Evolutionary conservation across 2,329 filamentous ascomycete species (phyloP).

Genomic region (Diaporthe longicolla): DNA sequence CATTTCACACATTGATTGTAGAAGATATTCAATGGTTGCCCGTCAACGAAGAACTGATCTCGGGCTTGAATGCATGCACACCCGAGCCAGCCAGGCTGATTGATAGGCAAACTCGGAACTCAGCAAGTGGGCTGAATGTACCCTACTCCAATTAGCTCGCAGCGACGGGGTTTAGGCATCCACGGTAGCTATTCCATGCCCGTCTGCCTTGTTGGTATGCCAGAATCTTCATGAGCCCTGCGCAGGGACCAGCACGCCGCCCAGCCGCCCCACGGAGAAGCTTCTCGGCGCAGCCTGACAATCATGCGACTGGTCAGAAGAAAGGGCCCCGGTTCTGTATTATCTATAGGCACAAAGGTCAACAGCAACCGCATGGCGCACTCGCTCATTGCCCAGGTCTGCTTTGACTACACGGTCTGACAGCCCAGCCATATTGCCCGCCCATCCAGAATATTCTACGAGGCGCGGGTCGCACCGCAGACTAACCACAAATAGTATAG

Average conservation of each 20-base stretch:
- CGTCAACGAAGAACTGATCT: not conserved
- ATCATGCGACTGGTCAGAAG: not conserved
- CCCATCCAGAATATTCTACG: slow-evolving; percentile 22
- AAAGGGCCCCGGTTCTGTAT: not conserved
- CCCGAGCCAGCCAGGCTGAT: not conserved
- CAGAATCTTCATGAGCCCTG: not conserved
- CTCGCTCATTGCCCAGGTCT: not conserved
- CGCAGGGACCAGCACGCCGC: not conserved
- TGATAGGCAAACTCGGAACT: not conserved
- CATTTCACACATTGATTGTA: not conserved
- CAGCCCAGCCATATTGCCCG: not conserved
- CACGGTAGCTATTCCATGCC: not conserved
- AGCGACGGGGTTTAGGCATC: not conserved
- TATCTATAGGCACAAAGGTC: not conserved
- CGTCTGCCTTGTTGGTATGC: not conserved
- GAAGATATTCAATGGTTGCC: not conserved
- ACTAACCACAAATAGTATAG: not conserved
- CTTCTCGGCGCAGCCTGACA: not conserved
- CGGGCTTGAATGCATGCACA: not conserved
- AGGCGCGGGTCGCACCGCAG: not conserved
- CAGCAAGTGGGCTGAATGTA: not conserved
- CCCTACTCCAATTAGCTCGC: not conserved
- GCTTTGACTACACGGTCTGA: not conserved
- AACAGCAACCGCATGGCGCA: not conserved
- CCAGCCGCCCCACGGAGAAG: not conserved